Evolutionary conservation across 352 stramenopile species (phyloP).

Genomic region (Blastocystis sp.): DNA sequence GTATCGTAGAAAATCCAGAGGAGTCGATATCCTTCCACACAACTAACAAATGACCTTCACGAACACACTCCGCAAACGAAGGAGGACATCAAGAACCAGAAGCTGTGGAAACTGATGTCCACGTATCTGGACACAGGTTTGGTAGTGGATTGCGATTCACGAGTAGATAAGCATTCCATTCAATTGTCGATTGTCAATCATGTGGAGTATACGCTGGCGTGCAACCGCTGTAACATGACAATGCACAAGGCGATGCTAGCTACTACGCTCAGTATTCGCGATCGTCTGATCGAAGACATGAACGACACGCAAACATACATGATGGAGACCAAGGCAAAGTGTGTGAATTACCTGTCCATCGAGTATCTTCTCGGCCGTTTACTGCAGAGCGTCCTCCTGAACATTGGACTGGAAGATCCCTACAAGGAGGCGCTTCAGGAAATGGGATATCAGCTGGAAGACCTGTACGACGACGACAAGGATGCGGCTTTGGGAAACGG

Average conservation of each 20-base stretch:
- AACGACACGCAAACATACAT: slow-evolving; percentile 60
- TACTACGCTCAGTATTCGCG: slow-evolving; percentile 56
- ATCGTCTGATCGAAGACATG: slow-evolving; percentile 59
- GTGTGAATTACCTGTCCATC: slow-evolving; percentile 60
- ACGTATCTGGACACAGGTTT: slow-evolving; percentile 44
- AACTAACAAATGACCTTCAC: background rate
- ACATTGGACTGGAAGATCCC: slow-evolving; percentile 58
- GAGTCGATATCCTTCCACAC: slow-evolving; percentile 7
- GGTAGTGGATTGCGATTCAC: background rate
- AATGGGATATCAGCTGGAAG: slow-evolving; percentile 60
- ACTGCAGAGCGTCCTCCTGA: slow-evolving; percentile 60
- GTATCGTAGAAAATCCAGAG: slow-evolving; percentile 15
- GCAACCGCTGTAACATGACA: slow-evolving; percentile 58
- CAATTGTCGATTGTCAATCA: slow-evolving; percentile 58
- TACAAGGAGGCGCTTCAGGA: slow-evolving; percentile 59
- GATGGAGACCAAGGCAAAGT: slow-evolving; percentile 56
- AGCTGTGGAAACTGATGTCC: slow-evolving; percentile 44
- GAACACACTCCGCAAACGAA: background rate
- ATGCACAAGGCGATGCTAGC: slow-evolving; percentile 56
- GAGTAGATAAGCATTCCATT: slow-evolving; percentile 58
- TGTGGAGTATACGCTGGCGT: slow-evolving; percentile 60
- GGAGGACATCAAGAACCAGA: slow-evolving; percentile 35
- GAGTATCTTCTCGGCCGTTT: slow-evolving; percentile 60
- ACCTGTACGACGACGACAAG: slow-evolving; percentile 58
- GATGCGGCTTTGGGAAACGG: slow-evolving; percentile 61